Percentiles rank a stretch among this genome's conserved stretches.
phyloP scores from a whole-genome alignment of 1,139 yeast species.

The Candida neerlandica region DNA sequence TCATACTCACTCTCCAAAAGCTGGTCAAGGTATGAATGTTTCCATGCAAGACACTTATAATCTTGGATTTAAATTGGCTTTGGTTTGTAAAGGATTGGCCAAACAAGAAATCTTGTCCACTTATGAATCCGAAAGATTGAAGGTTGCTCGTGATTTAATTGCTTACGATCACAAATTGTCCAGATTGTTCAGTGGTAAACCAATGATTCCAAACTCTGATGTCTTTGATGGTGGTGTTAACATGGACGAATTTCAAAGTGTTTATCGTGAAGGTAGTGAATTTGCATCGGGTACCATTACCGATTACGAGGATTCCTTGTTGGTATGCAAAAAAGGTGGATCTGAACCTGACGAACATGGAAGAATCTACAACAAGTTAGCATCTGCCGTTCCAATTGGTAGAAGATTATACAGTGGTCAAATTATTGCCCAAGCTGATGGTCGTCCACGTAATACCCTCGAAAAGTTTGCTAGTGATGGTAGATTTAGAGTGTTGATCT shows the following conservation, averaged over 20 bases:
- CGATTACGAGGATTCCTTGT: slow-evolving; percentile 26
- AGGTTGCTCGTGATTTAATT: slow-evolving; percentile 35
- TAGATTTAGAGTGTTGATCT: slow-evolving; percentile 29
- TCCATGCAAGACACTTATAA: slow-evolving; percentile 33
- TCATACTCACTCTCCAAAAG: slow-evolving; percentile 42
- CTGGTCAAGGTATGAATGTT: slow-evolving; percentile 44
- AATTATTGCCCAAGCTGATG: slow-evolving; percentile 27
- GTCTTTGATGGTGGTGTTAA: slow-evolving; percentile 23
- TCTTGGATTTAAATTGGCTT: slow-evolving; percentile 38
- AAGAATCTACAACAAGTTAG: slow-evolving; percentile 13
- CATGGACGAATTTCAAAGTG: slow-evolving; percentile 25
- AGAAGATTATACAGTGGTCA: slow-evolving; percentile 25
- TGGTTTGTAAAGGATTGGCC: slow-evolving; percentile 30
- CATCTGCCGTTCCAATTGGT: slow-evolving; percentile 27
- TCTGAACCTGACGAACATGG: slow-evolving; percentile 8
- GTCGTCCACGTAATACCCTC: slow-evolving; percentile 24
- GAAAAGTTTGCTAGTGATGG: slow-evolving; percentile 24
- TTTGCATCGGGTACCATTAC: slow-evolving; percentile 37
- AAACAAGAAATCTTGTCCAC: slow-evolving; percentile 26
- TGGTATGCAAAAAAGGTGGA: slow-evolving; percentile 13
- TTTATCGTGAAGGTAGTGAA: slow-evolving; percentile 27
- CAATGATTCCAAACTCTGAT: slow-evolving; percentile 21
- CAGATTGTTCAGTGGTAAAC: slow-evolving; percentile 32
- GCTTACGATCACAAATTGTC: slow-evolving; percentile 35
- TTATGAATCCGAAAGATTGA: slow-evolving; percentile 31